Evolutionary conservation across 805 yeast species (phyloP), one percentile per base, ranked within the genome.

Genomic region (Sungouiella thailandica): DNA sequence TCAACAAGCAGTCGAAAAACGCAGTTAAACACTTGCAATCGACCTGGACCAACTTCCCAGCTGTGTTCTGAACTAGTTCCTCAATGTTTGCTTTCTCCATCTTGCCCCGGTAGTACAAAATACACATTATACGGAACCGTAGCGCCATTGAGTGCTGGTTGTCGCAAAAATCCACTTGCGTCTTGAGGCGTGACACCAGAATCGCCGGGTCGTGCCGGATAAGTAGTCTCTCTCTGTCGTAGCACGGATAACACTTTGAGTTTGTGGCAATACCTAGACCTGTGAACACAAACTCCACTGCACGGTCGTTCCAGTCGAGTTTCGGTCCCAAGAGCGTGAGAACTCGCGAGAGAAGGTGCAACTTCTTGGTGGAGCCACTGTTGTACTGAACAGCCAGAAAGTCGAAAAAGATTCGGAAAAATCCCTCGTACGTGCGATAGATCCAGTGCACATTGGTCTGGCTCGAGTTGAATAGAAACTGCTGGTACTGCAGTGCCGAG

Each of bases 291-390:
- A 31, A 50, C 28, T 57, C 63, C 7, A 52, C 52, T 7, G 51
- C 46, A 7, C 62, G 38, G 31, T 63, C 68, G 35, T 49, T 52
- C 60, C 60, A 53, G 36, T 54, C 50, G 4, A 22, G 28, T 14
- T 41, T 41, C 9, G 46, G 30, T 4, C 55, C 55, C 10, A 58
- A 35, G 17, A 52, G 60, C 7, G 36, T 14, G 20, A 62, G 35
- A 6, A 61, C 37, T 23, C 35, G 40, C 4, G 27, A 30, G 15
- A 33, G 17, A 6, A 28, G 23, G 14, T 22, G 7, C 7, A n/a
- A 7, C 15, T 6, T 24, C 5, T 6, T 14, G 14, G 15, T 10
- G 25, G 23, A 12, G 3, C 29, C 31, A 23, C 22, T 6, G 29
- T 25, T 18, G 23, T 41, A 39, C 25, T 54, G 49, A 27, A 31